phyloP scores from a whole-genome alignment of 1,139 yeast species.

The Geotrichum citri-aurantii region DNA sequence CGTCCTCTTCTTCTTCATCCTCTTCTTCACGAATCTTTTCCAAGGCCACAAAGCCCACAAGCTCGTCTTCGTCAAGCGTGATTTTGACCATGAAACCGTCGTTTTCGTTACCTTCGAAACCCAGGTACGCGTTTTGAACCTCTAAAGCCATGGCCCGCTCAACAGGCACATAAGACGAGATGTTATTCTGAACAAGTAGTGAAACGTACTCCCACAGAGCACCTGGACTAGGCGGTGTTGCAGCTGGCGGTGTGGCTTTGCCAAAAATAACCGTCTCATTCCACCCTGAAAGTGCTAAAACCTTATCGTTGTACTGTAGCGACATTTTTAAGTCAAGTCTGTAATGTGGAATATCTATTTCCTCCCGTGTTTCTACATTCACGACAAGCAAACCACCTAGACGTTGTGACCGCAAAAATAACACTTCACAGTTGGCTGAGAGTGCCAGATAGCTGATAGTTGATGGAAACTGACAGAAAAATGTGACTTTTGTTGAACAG shows the following conservation, averaged over 20 bases:
- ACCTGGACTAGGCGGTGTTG: constrained; percentile 16
- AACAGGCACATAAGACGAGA: constrained; percentile 27
- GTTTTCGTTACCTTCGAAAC: constrained; percentile 15
- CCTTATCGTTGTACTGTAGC: constrained; percentile 25
- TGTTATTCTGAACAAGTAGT: constrained; percentile 24
- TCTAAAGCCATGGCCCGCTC: constrained; percentile 25
- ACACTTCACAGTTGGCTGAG: constrained; percentile 28
- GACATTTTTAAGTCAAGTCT: constrained; percentile 29
- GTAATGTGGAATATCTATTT: constrained; percentile 33
- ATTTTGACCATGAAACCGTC: constrained; percentile 10
- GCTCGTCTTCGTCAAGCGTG: constrained; percentile 18
- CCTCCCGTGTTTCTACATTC: constrained; percentile 27
- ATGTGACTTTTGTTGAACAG: constrained; percentile 13
- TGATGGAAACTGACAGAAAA: constrained; percentile 30
- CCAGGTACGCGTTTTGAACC: constrained; percentile 17
- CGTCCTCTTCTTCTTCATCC: constrained; percentile 17
- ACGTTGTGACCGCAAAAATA: constrained; percentile 29
- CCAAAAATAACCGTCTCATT: constrained; percentile 30
- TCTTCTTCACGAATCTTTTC: constrained; percentile 12
- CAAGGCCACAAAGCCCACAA: constrained; percentile 13
- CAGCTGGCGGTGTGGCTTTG: constrained; percentile 18
- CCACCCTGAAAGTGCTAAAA: constrained; percentile 27
- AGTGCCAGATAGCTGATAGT: constrained; percentile 28
- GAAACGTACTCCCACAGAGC: constrained; percentile 28
- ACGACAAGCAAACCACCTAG: constrained; percentile 32